Conservation (phyloP, 441 rosid genomes). For the Eruca vesicaria region DNA sequence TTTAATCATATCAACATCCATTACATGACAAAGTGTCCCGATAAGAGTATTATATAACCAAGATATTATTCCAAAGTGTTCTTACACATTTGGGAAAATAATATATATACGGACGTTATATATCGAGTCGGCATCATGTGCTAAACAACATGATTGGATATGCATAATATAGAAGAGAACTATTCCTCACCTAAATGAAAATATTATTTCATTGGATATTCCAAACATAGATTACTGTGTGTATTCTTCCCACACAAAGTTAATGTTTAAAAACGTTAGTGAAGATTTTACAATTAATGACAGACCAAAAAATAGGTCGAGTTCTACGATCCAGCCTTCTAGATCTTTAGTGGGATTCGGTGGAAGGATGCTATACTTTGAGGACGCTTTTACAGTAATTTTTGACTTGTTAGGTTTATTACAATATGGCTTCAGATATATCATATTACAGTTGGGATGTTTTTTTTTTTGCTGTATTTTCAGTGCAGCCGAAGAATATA, state of each 20-base stretch:
- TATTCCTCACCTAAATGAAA: neutral
- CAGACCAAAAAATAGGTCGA: neutral
- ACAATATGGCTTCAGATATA: neutral
- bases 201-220: neutral
- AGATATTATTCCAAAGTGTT: neutral
- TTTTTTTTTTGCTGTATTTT: neutral
- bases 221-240: neutral
- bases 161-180: neutral
- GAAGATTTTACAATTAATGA: neutral
- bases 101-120: neutral
- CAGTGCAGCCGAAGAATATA: neutral
- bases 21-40: neutral
- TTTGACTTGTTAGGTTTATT: constrained; percentile 12
- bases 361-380: constrained; percentile 14
- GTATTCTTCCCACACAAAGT: neutral
- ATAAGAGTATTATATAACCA: neutral
- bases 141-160: neutral
- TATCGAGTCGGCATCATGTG: neutral
- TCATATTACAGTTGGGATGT: neutral
- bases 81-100: neutral
- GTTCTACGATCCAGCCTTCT: constrained; percentile 1
- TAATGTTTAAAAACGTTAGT: neutral
- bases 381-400: constrained; percentile 11
- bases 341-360: constrained; percentile 27
- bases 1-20: neutral